phyloP scores from a whole-genome alignment of 192 early-diverging fungal genomes.

The Ambispora gerdemannii region DNA sequence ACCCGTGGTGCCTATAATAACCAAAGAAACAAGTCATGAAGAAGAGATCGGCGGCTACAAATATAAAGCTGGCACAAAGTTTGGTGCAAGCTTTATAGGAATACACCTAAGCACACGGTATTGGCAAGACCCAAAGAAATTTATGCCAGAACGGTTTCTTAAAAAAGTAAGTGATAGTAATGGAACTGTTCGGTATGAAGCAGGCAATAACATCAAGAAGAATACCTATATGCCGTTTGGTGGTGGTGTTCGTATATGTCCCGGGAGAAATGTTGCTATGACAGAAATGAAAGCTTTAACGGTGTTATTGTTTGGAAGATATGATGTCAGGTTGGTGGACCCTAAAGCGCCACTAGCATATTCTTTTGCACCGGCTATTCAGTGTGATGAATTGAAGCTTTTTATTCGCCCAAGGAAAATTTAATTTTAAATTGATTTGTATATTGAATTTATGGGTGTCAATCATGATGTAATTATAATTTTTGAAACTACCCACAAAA shows the following conservation, averaged over 20 bases:
- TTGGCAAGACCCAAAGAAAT: slow-evolving; percentile 6
- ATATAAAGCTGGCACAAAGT: neutral
- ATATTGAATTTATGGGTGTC: too few species aligned
- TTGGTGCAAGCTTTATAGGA: neutral
- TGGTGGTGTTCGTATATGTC: neutral
- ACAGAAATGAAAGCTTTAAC: neutral
- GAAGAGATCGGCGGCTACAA: neutral
- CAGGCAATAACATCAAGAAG: neutral
- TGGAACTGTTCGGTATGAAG: too few species aligned
- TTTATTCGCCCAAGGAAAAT: too few species aligned
- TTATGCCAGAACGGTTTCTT: neutral
- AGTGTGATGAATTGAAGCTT: neutral
- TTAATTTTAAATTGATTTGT: too few species aligned
- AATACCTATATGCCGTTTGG: neutral
- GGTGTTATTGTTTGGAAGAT: slow-evolving; percentile 1
- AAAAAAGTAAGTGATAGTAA: too few species aligned
- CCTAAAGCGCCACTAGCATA: neutral
- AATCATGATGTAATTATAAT: too few species aligned
- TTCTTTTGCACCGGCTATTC: neutral
- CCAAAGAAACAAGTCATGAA: neutral
- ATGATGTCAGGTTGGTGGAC: neutral
- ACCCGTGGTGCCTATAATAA: neutral
- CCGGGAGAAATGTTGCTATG: neutral
- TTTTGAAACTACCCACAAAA: too few species aligned
- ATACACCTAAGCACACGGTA: neutral